Evolutionary conservation across 1,284 basidiomycete genomes (phyloP), one percentile per base, ranked within the genome.

Genomic region (Cutaneotrichosporon arboriforme): DNA sequence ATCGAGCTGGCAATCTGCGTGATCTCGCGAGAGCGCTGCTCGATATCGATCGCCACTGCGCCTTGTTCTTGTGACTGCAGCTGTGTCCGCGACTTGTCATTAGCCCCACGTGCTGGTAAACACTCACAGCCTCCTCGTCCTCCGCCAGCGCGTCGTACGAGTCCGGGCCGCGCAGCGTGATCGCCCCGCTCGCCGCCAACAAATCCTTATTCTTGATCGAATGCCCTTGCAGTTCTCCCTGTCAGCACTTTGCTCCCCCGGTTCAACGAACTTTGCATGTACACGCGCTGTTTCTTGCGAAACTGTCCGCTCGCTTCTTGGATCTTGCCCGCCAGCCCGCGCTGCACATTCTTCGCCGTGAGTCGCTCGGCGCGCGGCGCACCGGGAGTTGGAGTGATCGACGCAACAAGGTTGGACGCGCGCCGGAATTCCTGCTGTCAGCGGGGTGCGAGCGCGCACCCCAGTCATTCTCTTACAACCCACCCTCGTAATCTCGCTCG

Each of bases 261-360:
- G 17, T 46, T 54, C 47, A 52, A 83, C 93, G 77, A 68, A 94
- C 93, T 90, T 76, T 94, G 88, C 84, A 99, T 87, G 75, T 98
- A 98, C 31, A 93, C 86, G 52, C 89, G 84, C 76, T 99, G 96
- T 78, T 96, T 97, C 79, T 94, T 97, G 56, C 96, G 82, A 70
- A 99, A 98, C n/a, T 85, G 79, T 18, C 86, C 87, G 65, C 89
- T 93, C 46, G 93, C 79, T 63, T 92, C 89, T 77, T 98, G 96
- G 10, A 97, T 84, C 69, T 91, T 88, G 21, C 89, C 90, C 18
- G 96, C 96, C 36, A 98, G 82, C 12, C 87, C 93, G 31, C 92
- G 85, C 74, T 98, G 94, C n/a, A 97, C 90, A 69, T 99, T 99
- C 76, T 90, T 86, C 39, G 88, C 87, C 1, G 91, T 85, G 48